Percentiles rank a stretch among this genome's conserved stretches.
Evolutionary conservation across 176 grass and related monocot species (phyloP).

Genomic region (Bothriochloa decipiens): DNA sequence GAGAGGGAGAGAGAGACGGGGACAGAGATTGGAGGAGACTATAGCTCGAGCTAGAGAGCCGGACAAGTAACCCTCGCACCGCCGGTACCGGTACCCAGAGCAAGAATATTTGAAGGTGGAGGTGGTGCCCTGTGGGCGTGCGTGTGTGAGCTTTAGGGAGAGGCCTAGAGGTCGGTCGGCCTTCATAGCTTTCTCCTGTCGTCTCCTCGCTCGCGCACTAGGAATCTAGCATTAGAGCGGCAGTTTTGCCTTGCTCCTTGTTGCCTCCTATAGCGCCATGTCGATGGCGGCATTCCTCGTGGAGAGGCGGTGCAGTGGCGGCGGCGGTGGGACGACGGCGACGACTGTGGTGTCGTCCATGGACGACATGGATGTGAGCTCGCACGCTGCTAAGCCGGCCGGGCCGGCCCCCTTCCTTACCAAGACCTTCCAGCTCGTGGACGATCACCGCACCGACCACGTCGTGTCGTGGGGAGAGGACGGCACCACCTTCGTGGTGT

Average conservation of each 20-base stretch:
- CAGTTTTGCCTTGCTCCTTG: not conserved
- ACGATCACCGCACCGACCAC: constrained; percentile 73
- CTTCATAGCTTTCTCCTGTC: not conserved
- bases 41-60: constrained; percentile 40
- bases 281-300: constrained; percentile 45
- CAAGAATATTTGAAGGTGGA: constrained; percentile 44
- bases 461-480: constrained; percentile 85
- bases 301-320: constrained; percentile 43
- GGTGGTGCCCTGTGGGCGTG: constrained; percentile 1
- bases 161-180: not conserved
- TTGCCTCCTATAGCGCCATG: not conserved
- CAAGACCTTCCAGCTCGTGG: constrained; percentile 86
- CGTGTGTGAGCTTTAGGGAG: constrained; percentile 21
- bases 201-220: not conserved
- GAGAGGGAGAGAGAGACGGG: constrained; percentile 18
- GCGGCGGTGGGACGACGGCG: constrained; percentile 1
- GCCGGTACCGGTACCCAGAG: not conserved
- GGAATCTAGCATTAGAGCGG: not conserved
- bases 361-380: constrained; percentile 44
- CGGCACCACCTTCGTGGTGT: constrained; percentile 76
- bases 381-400: constrained; percentile 36
- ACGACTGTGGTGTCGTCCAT: constrained; percentile 17
- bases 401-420: constrained; percentile 78
- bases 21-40: constrained; percentile 15
- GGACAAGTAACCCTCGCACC: constrained; percentile 41